Conservation (phyloP, 176 grass and related monocot genomes). For the Oryza rufipogon region DNA sequence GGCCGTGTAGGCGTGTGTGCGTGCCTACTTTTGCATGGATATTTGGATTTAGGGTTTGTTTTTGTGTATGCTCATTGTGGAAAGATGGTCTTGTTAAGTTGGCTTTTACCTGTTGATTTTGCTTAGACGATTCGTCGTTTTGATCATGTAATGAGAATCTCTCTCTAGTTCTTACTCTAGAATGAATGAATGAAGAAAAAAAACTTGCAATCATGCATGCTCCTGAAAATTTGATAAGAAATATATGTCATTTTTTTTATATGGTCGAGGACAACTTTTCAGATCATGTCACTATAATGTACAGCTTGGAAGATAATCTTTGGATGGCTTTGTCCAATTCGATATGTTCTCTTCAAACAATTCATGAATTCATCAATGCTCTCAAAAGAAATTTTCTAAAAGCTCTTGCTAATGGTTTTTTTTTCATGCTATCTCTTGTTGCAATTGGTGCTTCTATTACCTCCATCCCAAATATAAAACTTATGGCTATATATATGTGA, state of each 20-base stretch:
- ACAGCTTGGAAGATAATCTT: background rate
- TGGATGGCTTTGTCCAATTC: background rate
- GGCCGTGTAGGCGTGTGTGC: background rate
- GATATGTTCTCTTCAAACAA: background rate
- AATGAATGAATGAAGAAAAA: background rate
- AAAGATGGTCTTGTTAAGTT: constrained; percentile 43
- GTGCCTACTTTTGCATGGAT: constrained; percentile 12
- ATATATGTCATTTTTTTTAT: background rate
- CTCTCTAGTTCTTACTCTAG: background rate
- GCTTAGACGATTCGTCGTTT: background rate
- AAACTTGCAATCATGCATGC: constrained; percentile 11
- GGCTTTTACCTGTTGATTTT: constrained; percentile 29
- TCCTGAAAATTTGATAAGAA: constrained; percentile 3
- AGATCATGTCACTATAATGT: too few species aligned
- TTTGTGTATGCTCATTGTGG: constrained; percentile 52
- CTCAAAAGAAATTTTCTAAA: background rate
- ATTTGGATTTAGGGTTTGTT: constrained; percentile 51
- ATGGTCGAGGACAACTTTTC: too few species aligned
- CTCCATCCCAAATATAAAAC: too few species aligned
- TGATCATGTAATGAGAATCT: constrained; percentile 20
- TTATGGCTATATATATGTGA: too few species aligned
- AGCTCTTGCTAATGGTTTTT: background rate
- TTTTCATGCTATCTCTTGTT: background rate
- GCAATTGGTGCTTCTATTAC: background rate
- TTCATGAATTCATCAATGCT: background rate